Conservation (phyloP, 129 eudicot species). For the Helichrysum umbraculigerum region DNA sequence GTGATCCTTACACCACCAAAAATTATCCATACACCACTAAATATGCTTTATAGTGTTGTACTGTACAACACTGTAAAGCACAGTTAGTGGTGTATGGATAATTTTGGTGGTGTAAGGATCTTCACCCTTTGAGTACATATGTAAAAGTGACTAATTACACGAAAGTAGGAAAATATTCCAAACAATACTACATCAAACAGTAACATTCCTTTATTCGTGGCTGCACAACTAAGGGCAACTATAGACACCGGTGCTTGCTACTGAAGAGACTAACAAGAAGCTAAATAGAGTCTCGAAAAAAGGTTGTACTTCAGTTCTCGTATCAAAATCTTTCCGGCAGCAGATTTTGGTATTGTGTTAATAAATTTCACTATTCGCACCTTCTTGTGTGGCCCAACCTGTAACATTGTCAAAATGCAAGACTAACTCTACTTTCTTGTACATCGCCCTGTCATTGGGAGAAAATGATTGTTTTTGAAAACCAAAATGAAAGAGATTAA, state of each 20-base stretch:
- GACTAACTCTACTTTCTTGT: background rate
- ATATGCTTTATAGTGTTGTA: too few relatives aligned
- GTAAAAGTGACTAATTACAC: background rate
- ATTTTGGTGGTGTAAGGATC: too few relatives aligned
- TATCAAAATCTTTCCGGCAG: conserved; percentile 73
- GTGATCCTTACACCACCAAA: too few relatives aligned
- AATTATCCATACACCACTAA: too few relatives aligned
- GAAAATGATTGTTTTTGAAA: too few relatives aligned
- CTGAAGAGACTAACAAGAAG: too few relatives aligned
- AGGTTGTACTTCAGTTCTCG: conserved; percentile 10
- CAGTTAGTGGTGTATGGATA: too few relatives aligned
- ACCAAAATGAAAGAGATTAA: too few relatives aligned
- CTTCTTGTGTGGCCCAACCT: conserved; percentile 84
- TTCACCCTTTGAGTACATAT: too few relatives aligned
- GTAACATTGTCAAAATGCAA: background rate
- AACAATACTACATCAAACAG: background rate
- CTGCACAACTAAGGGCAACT: background rate
- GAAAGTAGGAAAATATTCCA: background rate
- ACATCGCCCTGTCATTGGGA: too few relatives aligned
- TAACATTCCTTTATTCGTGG: background rate
- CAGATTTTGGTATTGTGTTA: conserved; percentile 63
- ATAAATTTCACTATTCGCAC: conserved; percentile 60
- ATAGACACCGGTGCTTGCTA: background rate
- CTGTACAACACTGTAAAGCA: too few relatives aligned
- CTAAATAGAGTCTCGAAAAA: background rate